Evolutionary conservation across 176 grass and related monocot genomes (phyloP), one percentile per base, ranked within the genome.

Genomic region (Areca catechu): DNA sequence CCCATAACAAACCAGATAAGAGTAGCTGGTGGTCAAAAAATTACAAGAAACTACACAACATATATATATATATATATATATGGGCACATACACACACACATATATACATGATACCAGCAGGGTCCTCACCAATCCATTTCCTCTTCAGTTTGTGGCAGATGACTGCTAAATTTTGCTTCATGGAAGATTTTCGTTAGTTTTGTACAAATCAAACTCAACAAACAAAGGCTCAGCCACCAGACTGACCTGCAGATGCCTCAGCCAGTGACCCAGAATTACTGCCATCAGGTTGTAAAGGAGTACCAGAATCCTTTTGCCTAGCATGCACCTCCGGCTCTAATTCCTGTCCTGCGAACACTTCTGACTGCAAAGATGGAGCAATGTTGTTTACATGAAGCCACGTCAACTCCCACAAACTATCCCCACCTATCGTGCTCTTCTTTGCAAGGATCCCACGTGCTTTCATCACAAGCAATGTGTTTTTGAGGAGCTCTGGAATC

Each of bases 391-490:
- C 81, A 75, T 85, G 81, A 71, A 74, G 66, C 84, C 83, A 88
- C 10, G 93, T 97, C 66, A 83, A 61, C 48, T 88, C 93, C 84
- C 86, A 92, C 65, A 91, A 75, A 57, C 69, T 84, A 54, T 91
- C 86, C 61, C 76, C 75, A 24, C 53, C 71, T 4, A 48, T 66
- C 19, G 63, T 65, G 51, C 63, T 67, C 30, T 67, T 62, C 21
- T 80, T 92, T 16, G 55, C 80, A 20, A 97, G 80, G 28, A 82
- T 58, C 24, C 81, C 87, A 69, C 50, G 82, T 15, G 87, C 78
- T 82, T 97, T 97, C 87, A 92, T 88, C 65, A 92, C 81, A 71
- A 97, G 49, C 22, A 97, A 81, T 53, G 72, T 91, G 79, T 85
- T 97, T 78, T 97, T 97, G 2, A 97, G 72, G 19, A 92, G 81